Base-by-base conservation (phyloP, 2,329 filamentous ascomycete genomes). In the Trichoderma sp. region DNA sequence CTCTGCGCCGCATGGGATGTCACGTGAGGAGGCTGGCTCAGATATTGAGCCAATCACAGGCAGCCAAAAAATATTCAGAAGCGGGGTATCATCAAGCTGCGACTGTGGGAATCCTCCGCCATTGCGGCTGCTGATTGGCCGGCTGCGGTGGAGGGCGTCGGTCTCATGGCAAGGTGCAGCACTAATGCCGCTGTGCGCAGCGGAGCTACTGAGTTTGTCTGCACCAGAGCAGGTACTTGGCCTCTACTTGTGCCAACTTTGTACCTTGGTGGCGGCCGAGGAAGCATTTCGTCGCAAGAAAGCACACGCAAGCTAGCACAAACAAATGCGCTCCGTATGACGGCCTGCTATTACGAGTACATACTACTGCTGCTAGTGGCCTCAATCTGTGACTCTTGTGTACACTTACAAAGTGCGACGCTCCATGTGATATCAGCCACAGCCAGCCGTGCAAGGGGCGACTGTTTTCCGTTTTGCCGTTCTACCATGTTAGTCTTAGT, bases 131-230 rank as follows among this genome's bases (percentile, higher is more conserved):
- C 45, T 74, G 71, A 64, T 74, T 74, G 71, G 71, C 18, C 24
- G 33, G 50, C 71, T 7, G 62, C 8, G n/a, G 45, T 45, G 53
- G 64, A 74, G 71, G 71, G 71, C 50, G 71, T 64, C 45, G 71
- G 71, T 27, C 71, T 65, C 71, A 65, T 65, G 71, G 71, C 59
- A 56, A 73, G 60, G 60, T 73, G 71, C 71, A 73, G 71, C 71
- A 38, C 71, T 64, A 73, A 73, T 64, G 71, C 59, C 60, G 38
- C 56, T 33, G 29, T n/a, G 38, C 33, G 67, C 41, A 50, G 71
- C 71, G 71, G 71, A 73, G 38, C 71, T 73, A 65, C 71, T 73
- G 56, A 56, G 71, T 73, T 73, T 73, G 71, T 72, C 41, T 64
- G 31, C 64, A 56, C 21, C 50, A 56, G 8, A 66, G 38, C 27